A percentile compares a stretch with the other conserved stretches of the same genome.
Evolutionary conservation across 116 monocot genomes (phyloP).

Genomic region (Zostera marina): DNA sequence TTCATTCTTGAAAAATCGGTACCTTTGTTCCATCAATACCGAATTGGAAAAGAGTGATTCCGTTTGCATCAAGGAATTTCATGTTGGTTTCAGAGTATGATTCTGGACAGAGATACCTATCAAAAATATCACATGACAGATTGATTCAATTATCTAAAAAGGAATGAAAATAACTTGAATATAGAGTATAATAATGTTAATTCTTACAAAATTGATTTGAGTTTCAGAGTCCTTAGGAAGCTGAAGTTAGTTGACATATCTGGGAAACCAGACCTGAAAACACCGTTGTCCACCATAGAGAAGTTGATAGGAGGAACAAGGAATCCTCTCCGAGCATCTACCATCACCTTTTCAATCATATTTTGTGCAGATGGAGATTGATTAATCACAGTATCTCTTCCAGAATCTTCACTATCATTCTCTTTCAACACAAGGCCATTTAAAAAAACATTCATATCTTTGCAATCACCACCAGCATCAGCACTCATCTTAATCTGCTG

Average conservation of each 20-base stretch:
- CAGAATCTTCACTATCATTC: not conserved
- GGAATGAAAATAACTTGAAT: too few species aligned
- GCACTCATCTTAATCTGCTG: not conserved
- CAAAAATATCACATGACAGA: conserved; percentile 2
- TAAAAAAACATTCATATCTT: not conserved
- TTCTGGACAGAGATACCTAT: conserved; percentile 51
- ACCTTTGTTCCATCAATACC: conserved; percentile 23
- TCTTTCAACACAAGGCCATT: not conserved
- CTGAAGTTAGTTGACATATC: conserved; percentile 20
- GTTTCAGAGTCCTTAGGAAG: conserved; percentile 30
- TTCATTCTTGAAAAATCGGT: too few species aligned
- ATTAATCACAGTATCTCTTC: not conserved
- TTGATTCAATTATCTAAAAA: not conserved
- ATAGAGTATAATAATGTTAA: too few species aligned
- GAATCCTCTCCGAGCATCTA: conserved; percentile 5
- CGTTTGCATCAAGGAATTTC: conserved; percentile 31
- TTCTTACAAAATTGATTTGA: conserved; percentile 37
- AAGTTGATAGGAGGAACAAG: conserved; percentile 51
- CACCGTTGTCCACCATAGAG: conserved; percentile 38
- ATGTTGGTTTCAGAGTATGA: conserved; percentile 35
- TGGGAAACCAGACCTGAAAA: conserved; percentile 49
- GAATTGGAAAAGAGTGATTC: conserved; percentile 40
- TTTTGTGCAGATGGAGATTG: not conserved
- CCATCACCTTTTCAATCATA: not conserved
- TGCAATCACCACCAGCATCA: not conserved